Conservation (phyloP, 257 asterid species). For the Haberlea rhodopensis region DNA sequence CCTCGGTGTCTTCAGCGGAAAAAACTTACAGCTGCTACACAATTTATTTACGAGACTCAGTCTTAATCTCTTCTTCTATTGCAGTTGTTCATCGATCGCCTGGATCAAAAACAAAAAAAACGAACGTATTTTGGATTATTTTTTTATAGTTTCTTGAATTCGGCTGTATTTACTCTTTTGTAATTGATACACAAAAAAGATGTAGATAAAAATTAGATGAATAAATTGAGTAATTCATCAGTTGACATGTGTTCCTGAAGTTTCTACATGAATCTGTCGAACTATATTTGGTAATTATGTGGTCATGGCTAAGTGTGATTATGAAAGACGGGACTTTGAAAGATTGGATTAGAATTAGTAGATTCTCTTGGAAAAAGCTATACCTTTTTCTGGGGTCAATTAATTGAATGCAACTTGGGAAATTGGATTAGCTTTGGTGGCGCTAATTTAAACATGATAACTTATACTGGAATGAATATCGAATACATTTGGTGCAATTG, state of each 20-base stretch:
- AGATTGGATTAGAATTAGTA: not conserved
- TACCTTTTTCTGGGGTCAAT: not conserved
- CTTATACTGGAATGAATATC: no score
- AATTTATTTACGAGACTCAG: slow-evolving; percentile 41
- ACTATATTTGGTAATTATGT: slow-evolving; percentile 9
- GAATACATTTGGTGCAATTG: not conserved
- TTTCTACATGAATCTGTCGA: not conserved
- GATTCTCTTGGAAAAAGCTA: not conserved
- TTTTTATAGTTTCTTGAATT: slow-evolving; percentile 6
- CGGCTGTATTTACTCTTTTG: slow-evolving; percentile 18
- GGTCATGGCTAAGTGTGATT: not conserved
- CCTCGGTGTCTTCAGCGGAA: slow-evolving; percentile 57
- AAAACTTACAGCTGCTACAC: slow-evolving; percentile 51
- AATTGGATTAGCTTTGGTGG: not conserved
- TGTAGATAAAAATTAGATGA: slow-evolving; percentile 25
- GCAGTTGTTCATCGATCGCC: slow-evolving; percentile 21
- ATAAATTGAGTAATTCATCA: slow-evolving; percentile 19
- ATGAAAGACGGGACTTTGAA: not conserved
- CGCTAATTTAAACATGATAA: no score
- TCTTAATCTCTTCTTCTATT: slow-evolving; percentile 13
- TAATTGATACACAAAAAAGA: slow-evolving; percentile 31
- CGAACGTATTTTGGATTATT: slow-evolving; percentile 13
- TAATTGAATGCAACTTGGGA: not conserved
- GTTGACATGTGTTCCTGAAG: not conserved
- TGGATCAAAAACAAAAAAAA: slow-evolving; percentile 23